Conservation (phyloP, 1,284 basidiomycete species). For the Pseudozyma flocculosa region DNA sequence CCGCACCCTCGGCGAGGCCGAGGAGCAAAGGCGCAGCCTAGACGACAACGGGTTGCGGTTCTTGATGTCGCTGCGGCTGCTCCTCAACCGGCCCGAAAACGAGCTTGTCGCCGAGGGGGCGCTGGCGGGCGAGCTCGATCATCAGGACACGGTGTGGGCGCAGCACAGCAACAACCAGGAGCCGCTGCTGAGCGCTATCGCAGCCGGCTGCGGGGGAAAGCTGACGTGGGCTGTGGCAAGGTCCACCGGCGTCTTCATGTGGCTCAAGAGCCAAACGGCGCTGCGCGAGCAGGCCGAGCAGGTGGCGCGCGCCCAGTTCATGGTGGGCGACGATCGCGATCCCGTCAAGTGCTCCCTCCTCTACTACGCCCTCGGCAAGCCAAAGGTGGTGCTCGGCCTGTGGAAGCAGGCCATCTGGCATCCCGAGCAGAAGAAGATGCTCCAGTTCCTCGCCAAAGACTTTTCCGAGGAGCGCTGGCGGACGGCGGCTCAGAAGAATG, state of each 20-base stretch:
- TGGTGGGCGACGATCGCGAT: slow-evolving; percentile 68
- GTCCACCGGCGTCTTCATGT: slow-evolving; percentile 80
- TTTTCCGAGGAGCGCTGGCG: slow-evolving; percentile 83
- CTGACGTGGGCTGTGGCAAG: slow-evolving; percentile 85
- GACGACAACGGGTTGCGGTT: slow-evolving; percentile 75
- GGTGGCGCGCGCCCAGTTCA: slow-evolving; percentile 90
- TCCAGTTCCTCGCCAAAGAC: slow-evolving; percentile 89
- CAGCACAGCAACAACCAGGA: slow-evolving; percentile 90
- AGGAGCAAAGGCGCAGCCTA: slow-evolving; percentile 79
- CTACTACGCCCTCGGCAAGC: slow-evolving; percentile 92
- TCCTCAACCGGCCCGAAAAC: slow-evolving; percentile 7
- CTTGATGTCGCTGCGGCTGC: slow-evolving; percentile 25
- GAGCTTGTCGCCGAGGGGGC: too few species aligned
- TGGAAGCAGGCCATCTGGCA: slow-evolving; percentile 96
- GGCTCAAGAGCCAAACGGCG: slow-evolving; percentile 71
- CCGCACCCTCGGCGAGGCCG: slow-evolving; percentile 83
- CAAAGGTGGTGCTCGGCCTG: slow-evolving; percentile 84
- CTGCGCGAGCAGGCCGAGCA: slow-evolving; percentile 71
- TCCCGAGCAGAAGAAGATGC: slow-evolving; percentile 83
- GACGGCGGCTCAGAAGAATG: slow-evolving; percentile 93
- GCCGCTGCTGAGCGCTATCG: slow-evolving; percentile 72
- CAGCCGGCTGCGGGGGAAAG: slow-evolving; percentile 72
- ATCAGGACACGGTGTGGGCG: slow-evolving; percentile 91
- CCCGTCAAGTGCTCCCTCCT: slow-evolving; percentile 85
- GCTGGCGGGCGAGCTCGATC: slow-evolving; percentile 63